Base-by-base conservation (phyloP, 345 rosid genomes). In the Turritis glabra region DNA sequence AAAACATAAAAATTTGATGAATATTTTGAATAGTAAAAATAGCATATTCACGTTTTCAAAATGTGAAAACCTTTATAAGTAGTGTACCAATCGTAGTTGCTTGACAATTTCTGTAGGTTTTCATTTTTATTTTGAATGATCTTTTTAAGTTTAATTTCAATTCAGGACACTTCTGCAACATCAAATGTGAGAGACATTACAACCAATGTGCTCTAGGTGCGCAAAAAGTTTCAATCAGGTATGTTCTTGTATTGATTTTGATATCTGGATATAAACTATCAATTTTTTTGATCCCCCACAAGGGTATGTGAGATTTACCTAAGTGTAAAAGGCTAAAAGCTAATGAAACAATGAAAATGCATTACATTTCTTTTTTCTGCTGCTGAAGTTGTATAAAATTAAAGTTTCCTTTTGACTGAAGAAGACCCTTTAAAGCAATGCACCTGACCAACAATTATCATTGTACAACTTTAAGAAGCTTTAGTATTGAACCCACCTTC, bases 341-440 rank as follows among this genome's bases (percentile, higher is more conserved):
- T 26, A 48, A 50, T n/a, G 11, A 54, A 32, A 32, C 15, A 32
- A 32, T 11, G 62, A 2, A 35, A 11, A 35, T 59, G 40, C 1
- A 32, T 57, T 2, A 57, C 1, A 33, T 18, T n/a, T 26, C 19
- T 26, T 48, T 14, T 14, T 18, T 15, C 18, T 59, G 30, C 64
- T 19, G 47, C 47, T 59, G 7, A 40, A 21, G 52, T 63, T 64
- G 26, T 64, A 26, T 26, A 15, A 54, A 55, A 70, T 22, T 10
- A 23, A 66, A 58, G 35, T 33, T 53, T 69, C 14, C 71, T 69
- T 76, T 47, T 69, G 65, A 76, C 75, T 69, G 58, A 69, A 76
- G 75, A 76, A 62, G 75, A 76, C 71, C 59, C 75, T 76, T 76
- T 62, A 76, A 69, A 62, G 75, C 50, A 55, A 33, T 25, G 58